Evolutionary conservation across 106 monocot genomes (phyloP), one percentile per base, ranked within the genome.

Genomic region (Ottelia alismoides): DNA sequence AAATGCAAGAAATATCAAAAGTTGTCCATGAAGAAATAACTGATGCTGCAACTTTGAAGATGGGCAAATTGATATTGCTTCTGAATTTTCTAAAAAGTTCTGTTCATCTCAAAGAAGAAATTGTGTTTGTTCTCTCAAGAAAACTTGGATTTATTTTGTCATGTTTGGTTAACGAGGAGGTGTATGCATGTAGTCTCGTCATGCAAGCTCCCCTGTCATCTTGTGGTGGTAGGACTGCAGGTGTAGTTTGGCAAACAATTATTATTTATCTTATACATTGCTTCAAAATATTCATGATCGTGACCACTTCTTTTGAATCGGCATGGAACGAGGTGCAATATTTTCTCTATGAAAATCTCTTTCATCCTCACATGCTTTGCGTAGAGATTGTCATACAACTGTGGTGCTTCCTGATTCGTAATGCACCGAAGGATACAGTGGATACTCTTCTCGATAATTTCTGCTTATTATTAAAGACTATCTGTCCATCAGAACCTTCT

Each of bases 291-390:
- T 99, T 86, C 69, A 69, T 99, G 70, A 76, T 90, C 50, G 70
- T 71, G 18, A 68, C 88, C 28, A 28, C 76, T 54, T 73, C 78
- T 70, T 76, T 71, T 25, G 43, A 19, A 58, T 27, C 49, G 53
- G 63, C 66, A 31, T 89, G 75, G 78, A 32, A 51, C 9, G 85
- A 77, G 57, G 55, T 90, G 25, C 79, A 98, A 57, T 47, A 25
- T 31, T 82, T 90, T 47, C 57, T 98, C 26, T 51, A 77, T 22
- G 50, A 77, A 45, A 86, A 86, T 55, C 57, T 98, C 49, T 72
- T 90, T 56, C 82, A 90, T 63, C 74, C 82, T n/a, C 98, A 98
- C 66, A 67, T 71, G 62, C 62, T 98, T 44, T 79, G 81, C 49
- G 23, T 61, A 30, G 82, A 90, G 63, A 75, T 98, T 70, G 59